Percentiles rank a stretch among this genome's conserved stretches.
These are phyloP conservation scores for Diutina ranongensis DNA, from an alignment of 1,139 yeast species.

Conservation along the genomic window DNA sequence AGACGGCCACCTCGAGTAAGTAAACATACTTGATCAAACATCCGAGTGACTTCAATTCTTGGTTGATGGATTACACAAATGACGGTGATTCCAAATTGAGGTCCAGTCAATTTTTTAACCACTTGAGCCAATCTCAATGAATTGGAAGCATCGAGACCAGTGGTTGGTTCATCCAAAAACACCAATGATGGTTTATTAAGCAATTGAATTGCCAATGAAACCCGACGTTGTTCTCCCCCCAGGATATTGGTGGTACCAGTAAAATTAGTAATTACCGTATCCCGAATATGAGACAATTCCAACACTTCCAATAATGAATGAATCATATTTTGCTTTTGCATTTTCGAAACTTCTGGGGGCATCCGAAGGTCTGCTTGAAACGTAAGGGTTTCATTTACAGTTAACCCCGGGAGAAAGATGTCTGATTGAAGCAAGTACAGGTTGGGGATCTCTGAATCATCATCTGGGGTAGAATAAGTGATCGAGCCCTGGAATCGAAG, in stretches of 20 bases:
- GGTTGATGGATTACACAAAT: constrained; percentile 80
- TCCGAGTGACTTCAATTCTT: constrained; percentile 52
- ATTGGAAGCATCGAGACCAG: constrained; percentile 75
- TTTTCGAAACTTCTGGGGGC: constrained; percentile 25
- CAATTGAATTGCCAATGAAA: constrained; percentile 70
- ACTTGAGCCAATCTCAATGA: constrained; percentile 55
- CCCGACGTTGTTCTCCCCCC: constrained; percentile 78
- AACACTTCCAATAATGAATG: constrained; percentile 46
- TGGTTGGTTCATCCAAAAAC: constrained; percentile 82
- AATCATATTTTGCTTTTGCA: constrained; percentile 38
- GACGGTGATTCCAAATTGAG: constrained; percentile 53
- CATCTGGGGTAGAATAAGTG: constrained; percentile 20
- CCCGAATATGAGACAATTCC: constrained; percentile 49
- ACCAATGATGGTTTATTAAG: constrained; percentile 65
- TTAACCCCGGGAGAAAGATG: constrained; percentile 55
- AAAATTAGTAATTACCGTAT: constrained; percentile 44
- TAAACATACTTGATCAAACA: constrained; percentile 65
- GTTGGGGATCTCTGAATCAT: not conserved
- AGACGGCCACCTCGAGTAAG: constrained; percentile 57
- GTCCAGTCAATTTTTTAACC: constrained; percentile 40
- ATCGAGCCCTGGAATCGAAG: constrained; percentile 33
- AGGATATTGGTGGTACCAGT: constrained; percentile 41
- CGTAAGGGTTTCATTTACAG: constrained; percentile 57
- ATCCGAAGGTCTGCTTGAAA: constrained; percentile 65
- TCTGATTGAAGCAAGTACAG: constrained; percentile 67